phyloP scores from a whole-genome alignment of 306 rosid genomes.

The Medicago arabica region DNA sequence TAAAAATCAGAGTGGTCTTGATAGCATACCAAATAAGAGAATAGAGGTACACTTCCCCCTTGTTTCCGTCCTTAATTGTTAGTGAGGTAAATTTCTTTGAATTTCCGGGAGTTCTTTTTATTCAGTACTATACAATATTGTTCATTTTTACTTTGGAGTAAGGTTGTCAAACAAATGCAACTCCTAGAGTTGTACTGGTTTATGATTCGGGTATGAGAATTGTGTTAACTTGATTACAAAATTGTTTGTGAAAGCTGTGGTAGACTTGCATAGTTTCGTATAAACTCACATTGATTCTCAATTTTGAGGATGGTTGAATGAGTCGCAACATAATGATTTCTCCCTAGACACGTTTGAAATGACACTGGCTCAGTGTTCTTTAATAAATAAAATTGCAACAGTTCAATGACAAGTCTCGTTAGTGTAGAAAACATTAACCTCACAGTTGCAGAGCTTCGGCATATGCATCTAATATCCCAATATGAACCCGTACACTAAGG shows the following conservation, averaged over 20 bases:
- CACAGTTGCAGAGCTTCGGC: not conserved
- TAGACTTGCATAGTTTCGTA: not conserved
- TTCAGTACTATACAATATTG: constrained; percentile 24
- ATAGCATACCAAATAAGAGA: constrained; percentile 64
- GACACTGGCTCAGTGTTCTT: constrained; percentile 2
- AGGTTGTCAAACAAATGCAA: not conserved
- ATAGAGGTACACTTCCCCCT: constrained; percentile 64
- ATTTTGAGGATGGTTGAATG: not conserved
- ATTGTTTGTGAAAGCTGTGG: not conserved
- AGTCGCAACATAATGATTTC: not conserved
- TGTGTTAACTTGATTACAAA: not conserved
- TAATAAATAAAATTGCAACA: not conserved
- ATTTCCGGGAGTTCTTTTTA: not conserved
- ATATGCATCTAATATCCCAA: constrained; percentile 1
- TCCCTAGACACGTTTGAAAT: not conserved
- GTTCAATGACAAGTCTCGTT: not conserved
- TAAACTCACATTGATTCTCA: not conserved
- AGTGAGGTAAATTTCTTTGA: constrained; percentile 1
- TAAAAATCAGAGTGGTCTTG: constrained; percentile 56
- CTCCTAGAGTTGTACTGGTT: not conserved
- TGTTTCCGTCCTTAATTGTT: not conserved
- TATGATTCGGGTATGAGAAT: not conserved
- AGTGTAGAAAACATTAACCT: not conserved
- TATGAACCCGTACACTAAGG: not conserved
- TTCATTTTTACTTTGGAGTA: constrained; percentile 18